These are phyloP conservation scores for Oryza coarctata DNA, from an alignment of 176 grass and related monocot species.

Conservation along the genomic window DNA sequence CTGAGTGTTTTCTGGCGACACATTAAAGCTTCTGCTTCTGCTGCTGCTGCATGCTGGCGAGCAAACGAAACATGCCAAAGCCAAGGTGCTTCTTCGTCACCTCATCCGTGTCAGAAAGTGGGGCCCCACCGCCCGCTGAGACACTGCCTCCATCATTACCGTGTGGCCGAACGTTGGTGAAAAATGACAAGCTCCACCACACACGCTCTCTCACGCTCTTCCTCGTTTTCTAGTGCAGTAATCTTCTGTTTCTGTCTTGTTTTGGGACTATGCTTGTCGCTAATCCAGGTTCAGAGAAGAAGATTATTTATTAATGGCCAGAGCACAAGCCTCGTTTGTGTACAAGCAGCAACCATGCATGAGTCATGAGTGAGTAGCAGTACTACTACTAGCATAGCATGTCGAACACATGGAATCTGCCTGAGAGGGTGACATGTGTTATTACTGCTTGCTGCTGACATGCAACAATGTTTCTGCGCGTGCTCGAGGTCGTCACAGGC, in stretches of 20 bases:
- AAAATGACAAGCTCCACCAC: neutral
- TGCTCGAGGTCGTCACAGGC: neutral
- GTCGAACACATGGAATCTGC: neutral
- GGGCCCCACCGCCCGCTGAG: neutral
- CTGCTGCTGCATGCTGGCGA: neutral
- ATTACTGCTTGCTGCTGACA: neutral
- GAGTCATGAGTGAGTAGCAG: too few species aligned
- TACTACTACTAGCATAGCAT: too few species aligned
- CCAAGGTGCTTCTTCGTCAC: neutral
- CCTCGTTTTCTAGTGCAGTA: neutral
- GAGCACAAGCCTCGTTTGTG: neutral
- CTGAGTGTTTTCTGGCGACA: constrained; percentile 24
- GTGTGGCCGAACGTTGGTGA: constrained; percentile 32
- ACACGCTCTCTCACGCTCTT: neutral
- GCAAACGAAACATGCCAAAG: neutral
- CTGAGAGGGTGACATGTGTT: neutral
- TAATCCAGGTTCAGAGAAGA: neutral
- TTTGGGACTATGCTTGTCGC: neutral
- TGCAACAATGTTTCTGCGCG: neutral
- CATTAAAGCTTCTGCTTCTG: neutral
- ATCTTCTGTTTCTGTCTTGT: neutral
- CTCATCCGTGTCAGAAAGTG: neutral
- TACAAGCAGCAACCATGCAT: neutral
- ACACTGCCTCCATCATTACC: neutral
- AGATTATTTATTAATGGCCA: neutral